Base-by-base conservation (phyloP, 352 stramenopile genomes). In the Globisporangium canariense region DNA sequence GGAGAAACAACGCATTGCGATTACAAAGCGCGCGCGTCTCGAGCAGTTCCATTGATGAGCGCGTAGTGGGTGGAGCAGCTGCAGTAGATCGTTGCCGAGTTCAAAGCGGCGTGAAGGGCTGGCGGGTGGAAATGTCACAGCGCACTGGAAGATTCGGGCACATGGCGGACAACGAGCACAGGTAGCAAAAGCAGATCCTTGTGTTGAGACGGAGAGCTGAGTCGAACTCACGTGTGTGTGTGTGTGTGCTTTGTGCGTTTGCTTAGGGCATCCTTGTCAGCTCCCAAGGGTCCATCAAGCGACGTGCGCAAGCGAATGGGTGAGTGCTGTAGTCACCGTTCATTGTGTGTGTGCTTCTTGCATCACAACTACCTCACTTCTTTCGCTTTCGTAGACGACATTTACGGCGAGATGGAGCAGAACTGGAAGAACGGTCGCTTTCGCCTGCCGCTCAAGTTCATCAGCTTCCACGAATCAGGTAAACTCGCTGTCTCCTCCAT, bases 321-420 rank as follows among this genome's bases (percentile, higher is more conserved):
- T 81, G 38, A 13, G 64, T 62, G 3, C 20, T 22, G 20, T 8
- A 16, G 9, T 14, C 46, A 2, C 16, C 41, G 51, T 18, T 41
- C 43, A 7, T 49, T 11, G 43, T 49, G 43, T 4, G 41, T 7
- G 16, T 49, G 18, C 1, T 49, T 49, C 16, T 49, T 18, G 40
- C 40, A 7, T 18, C 14, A 45, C 40, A 9, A 20, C 30, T 10
- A 36, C n/a, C 28, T n/a, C 25, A 49, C 22, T 43, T 6, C 10
- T 40, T 11, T 16, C 41, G 3, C 28, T 30, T 7, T 28, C 9
- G 7, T 25, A 83, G 77, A 79, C 45, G 81, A 93, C 53, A 84
- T 93, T 30, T 93, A 89, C 54, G 58, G 55, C 13, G 85, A 93
- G 66, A 89, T 91, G 66, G 73, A 90, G 53, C 68, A 70, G 41